Conservation (phyloP, 1,139 yeast genomes). For the Hyphopichia pseudoburtonii region DNA sequence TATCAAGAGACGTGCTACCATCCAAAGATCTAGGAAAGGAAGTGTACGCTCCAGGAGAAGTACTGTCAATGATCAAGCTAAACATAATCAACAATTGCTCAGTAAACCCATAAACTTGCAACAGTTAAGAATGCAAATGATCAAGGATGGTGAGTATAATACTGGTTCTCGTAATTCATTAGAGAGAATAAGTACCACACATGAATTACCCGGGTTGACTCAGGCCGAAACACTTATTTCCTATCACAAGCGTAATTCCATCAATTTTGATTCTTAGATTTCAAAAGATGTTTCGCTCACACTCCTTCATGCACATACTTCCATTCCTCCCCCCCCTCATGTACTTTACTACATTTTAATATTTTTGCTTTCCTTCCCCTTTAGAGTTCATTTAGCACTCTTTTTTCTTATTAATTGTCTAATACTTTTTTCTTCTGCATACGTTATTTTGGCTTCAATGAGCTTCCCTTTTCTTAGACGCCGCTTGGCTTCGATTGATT, state of each 20-base stretch:
- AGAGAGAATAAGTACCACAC: conserved; percentile 45
- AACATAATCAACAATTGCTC: conserved; percentile 8
- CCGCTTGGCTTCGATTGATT: background rate
- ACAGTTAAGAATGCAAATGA: conserved; percentile 44
- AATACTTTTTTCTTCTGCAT: background rate
- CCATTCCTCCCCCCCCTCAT: no score
- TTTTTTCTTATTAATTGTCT: no score
- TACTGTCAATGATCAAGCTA: conserved; percentile 33
- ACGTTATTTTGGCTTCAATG: no score
- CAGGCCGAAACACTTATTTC: conserved; percentile 50
- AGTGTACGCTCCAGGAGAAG: conserved; percentile 31
- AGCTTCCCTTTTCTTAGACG: no score
- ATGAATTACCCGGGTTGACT: conserved; percentile 50
- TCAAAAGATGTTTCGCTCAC: no score
- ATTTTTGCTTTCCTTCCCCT: no score
- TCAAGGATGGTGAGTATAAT: conserved; percentile 36
- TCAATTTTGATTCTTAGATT: conserved; percentile 17
- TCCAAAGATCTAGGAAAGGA: conserved; percentile 18
- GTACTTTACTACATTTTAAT: background rate
- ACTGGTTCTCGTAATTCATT: conserved; percentile 32
- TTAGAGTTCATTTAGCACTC: no score
- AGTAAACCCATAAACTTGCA: conserved; percentile 34
- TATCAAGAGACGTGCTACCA: conserved; percentile 34
- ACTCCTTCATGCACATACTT: no score
- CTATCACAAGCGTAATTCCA: conserved; percentile 44